Evolutionary conservation across 257 asterid species (phyloP).

Genomic region (Solanum chiquidenum): DNA sequence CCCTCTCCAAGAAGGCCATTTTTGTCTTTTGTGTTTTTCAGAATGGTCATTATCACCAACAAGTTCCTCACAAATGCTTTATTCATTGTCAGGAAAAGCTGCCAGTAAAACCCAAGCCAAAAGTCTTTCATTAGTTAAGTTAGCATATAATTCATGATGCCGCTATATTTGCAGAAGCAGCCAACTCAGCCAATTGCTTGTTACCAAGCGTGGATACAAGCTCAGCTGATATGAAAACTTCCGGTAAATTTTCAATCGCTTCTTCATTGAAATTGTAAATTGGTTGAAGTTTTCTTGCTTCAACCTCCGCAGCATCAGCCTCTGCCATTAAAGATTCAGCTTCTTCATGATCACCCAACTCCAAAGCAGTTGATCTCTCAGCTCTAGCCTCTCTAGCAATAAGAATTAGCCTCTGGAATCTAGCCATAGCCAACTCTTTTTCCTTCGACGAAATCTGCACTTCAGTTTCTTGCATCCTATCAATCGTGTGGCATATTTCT

Average conservation of each 20-base stretch:
- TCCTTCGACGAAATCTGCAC: conserved; percentile 18
- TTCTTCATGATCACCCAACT: conserved; percentile 33
- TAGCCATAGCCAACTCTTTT: conserved; percentile 24
- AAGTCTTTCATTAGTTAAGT: not conserved
- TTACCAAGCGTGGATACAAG: conserved; percentile 23
- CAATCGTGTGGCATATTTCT: conserved; percentile 14
- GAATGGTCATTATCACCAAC: not conserved
- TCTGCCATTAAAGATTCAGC: conserved; percentile 28
- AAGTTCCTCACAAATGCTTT: not conserved
- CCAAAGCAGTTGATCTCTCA: conserved; percentile 37
- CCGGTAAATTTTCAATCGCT: conserved; percentile 11
- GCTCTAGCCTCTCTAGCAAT: conserved; percentile 23
- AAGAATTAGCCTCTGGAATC: conserved; percentile 26
- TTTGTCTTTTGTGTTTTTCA: not conserved
- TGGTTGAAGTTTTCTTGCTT: conserved; percentile 27
- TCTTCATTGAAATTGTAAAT: conserved; percentile 16
- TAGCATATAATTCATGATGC: not conserved
- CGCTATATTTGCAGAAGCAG: conserved; percentile 6
- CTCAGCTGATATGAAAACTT: conserved; percentile 27
- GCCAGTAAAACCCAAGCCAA: not conserved
- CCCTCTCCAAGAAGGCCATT: not conserved
- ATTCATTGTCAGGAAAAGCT: not conserved
- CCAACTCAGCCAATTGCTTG: conserved; percentile 23
- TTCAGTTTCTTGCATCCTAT: conserved; percentile 24
- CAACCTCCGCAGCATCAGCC: conserved; percentile 29